Evolutionary conservation across 176 grass and related monocot genomes (phyloP), one percentile per base, ranked within the genome.

Genomic region (Ananas comosus): DNA sequence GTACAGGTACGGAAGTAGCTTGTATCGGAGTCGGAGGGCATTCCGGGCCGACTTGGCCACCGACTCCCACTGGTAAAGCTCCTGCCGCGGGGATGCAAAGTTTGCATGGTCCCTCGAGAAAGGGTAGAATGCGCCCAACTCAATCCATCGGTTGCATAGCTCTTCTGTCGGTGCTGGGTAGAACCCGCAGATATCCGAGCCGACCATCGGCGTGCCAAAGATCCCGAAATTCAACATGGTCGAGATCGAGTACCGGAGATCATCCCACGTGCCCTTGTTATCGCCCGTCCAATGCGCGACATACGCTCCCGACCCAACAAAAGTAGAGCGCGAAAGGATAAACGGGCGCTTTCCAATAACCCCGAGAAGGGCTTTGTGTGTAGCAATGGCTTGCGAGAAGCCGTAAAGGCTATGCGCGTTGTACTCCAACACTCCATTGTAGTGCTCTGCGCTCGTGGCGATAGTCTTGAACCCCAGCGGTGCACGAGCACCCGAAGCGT

Each of bases 181-280:
- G 75, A 97, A 92, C 0, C 89, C 93, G 1, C 93, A 97, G 51
- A 92, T 92, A 17, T 97, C 93, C 0, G 93, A 42, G 16, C 93
- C 93, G 2, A 92, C 89, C 93, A 97, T 97, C 1, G 93, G 93
- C 83, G 92, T 92, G 63, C 93, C 89, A 65, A 97, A 97, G 61
- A 97, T 72, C 67, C 93, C 93, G 16, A 90, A 92, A 81, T 97
- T 92, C 63, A 97, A 76, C 47, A 97, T 80, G 1, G 93, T 92
- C 0, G 93, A 85, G 52, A 97, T 97, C 0, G 93, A 92, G 14
- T 90, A 92, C 12, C 83, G 84, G 66, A 97, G 79, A 18, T 97
- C 64, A 24, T 92, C 79, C 93, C 89, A 97, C 1, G 89, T 97
- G 47, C 86, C 93, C 74, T 92, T 90, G 81, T 97, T 97, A 70